Percentiles rank a stretch among this genome's conserved stretches.
Conservation (phyloP, 1,284 basidiomycete species). For the Marasmius fiardii region DNA sequence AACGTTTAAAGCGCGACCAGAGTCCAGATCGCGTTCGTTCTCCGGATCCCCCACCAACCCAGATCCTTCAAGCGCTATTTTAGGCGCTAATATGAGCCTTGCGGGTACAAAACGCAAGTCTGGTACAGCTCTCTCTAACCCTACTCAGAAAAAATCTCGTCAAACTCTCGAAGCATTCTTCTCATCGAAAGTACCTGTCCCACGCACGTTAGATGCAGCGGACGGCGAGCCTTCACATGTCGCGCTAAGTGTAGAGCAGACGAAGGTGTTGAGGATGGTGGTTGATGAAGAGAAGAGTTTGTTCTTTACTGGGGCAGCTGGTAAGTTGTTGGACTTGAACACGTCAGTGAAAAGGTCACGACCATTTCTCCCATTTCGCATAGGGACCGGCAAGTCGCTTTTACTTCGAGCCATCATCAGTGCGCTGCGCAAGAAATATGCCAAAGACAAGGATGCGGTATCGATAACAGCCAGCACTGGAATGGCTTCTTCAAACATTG, state of each 20-base stretch:
- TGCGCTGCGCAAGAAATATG: conserved; percentile 10
- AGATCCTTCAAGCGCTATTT: too few relatives aligned
- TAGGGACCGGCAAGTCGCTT: conserved; percentile 16
- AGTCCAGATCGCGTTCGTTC: too few relatives aligned
- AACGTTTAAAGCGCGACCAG: too few relatives aligned
- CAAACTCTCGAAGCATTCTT: conserved; percentile 11
- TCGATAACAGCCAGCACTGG: conserved; percentile 16
- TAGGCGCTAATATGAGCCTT: too few relatives aligned
- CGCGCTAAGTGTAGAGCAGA: conserved; percentile 11
- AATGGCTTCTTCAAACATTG: conserved; percentile 67
- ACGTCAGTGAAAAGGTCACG: not conserved
- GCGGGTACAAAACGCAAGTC: not conserved
- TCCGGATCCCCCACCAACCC: too few relatives aligned
- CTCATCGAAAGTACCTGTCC: conserved; percentile 11
- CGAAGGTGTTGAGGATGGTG: conserved; percentile 12
- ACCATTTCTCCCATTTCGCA: not conserved
- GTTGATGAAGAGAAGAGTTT: conserved; percentile 14
- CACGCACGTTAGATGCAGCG: conserved; percentile 9
- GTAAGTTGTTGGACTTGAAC: conserved; percentile 2
- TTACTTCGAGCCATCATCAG: conserved; percentile 14
- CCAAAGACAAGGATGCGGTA: conserved; percentile 13
- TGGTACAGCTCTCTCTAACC: not conserved
- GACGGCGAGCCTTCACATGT: conserved; percentile 10
- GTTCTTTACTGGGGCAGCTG: conserved; percentile 15
- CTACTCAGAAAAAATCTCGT: conserved; percentile 6